Percentiles rank a stretch among this genome's conserved stretches.
Conservation (phyloP, 176 grass and related monocot species). For the Olyra latifolia region DNA sequence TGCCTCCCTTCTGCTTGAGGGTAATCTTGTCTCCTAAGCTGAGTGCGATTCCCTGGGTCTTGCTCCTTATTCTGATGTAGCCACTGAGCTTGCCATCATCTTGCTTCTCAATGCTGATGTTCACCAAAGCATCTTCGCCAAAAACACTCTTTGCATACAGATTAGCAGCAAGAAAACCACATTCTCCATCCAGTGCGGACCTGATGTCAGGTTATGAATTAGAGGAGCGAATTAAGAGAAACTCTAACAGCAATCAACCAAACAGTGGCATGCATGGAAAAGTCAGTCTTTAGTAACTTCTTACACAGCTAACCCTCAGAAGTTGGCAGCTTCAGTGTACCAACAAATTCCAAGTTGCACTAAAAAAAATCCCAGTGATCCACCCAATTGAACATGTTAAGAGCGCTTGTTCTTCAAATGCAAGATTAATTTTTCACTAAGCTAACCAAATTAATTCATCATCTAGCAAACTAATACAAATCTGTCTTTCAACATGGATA, state of each 20-base stretch:
- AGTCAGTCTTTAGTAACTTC: neutral
- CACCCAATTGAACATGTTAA: neutral
- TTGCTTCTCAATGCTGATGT: conserved; percentile 72
- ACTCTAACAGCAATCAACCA: neutral
- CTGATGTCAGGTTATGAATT: conserved; percentile 26
- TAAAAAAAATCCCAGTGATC: neutral
- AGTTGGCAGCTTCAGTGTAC: neutral
- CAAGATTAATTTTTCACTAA: neutral
- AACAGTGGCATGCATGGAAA: neutral
- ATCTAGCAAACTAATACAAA: neutral
- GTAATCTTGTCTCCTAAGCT: conserved; percentile 90
- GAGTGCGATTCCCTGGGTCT: conserved; percentile 81
- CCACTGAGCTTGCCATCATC: conserved; percentile 61
- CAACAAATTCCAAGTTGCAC: neutral
- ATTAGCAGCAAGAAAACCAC: conserved; percentile 64
- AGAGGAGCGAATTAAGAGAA: neutral
- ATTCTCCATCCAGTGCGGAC: conserved; percentile 67
- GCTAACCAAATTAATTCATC: neutral
- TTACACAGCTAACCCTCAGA: neutral
- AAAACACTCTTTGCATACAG: conserved; percentile 80
- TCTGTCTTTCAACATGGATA: neutral
- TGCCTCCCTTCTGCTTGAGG: conserved; percentile 78
- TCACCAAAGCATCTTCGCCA: conserved; percentile 74
- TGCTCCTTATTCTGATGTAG: conserved; percentile 73
- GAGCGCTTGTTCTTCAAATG: neutral